phyloP scores from a whole-genome alignment of 495 filamentous ascomycete species.

The Penicillium malachiteum region DNA sequence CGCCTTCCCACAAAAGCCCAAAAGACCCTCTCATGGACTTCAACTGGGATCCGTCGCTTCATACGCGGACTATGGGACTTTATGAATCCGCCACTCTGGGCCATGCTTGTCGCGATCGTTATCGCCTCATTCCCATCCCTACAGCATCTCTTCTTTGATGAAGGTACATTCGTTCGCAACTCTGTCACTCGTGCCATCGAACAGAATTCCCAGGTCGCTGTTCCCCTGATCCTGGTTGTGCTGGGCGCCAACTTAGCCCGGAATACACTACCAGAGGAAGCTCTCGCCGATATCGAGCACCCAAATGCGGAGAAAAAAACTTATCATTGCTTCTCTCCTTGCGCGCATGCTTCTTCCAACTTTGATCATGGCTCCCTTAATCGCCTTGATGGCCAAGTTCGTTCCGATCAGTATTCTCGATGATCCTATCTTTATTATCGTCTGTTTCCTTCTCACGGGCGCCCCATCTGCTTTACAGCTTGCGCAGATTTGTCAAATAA shows the following conservation, averaged over 20 bases:
- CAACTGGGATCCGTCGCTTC: conserved; percentile 49
- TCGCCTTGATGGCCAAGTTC: conserved; percentile 89
- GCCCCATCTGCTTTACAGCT: conserved; percentile 93
- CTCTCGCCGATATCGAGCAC: conserved; percentile 54
- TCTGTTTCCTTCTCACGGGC: conserved; percentile 93
- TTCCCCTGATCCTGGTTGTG: conserved; percentile 95
- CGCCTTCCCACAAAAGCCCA: conserved; percentile 61
- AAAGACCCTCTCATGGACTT: conserved; percentile 45
- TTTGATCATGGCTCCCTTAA: conserved; percentile 87
- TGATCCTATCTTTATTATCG: conserved; percentile 96
- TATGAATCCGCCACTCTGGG: conserved; percentile 98
- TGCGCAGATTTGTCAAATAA: conserved; percentile 98
- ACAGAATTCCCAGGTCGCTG: conserved; percentile 85
- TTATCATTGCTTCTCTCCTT: conserved; percentile 82
- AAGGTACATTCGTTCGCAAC: conserved; percentile 88
- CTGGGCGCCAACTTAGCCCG: conserved; percentile 86
- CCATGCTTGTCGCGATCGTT: conserved; percentile 85
- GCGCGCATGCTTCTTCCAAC: conserved; percentile 92
- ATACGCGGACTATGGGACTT: conserved; percentile 74
- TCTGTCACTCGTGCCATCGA: conserved; percentile 84
- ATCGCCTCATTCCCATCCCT: conserved; percentile 87
- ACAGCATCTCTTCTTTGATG: conserved; percentile 81
- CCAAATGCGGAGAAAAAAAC: conserved; percentile 68
- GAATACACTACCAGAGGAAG: conserved; percentile 63
- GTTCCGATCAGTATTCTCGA: conserved; percentile 91